Evolutionary conservation across 202 grass and related monocot species (phyloP).

Genomic region (Schoenoplectus tabernaemontani): DNA sequence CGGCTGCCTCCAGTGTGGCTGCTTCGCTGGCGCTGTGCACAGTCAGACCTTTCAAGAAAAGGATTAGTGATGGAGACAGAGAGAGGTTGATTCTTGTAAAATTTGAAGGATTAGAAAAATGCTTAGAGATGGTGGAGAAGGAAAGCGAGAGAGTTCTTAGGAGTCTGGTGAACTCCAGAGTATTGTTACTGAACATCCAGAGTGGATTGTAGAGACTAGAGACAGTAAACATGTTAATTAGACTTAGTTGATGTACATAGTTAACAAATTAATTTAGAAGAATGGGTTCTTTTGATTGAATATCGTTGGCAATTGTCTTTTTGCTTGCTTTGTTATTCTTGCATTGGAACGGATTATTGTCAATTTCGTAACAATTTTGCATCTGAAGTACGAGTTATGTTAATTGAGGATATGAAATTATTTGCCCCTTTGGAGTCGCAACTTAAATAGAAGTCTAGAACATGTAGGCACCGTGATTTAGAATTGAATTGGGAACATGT

Average conservation of each 20-base stretch:
- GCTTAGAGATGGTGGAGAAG: slow-evolving; percentile 29
- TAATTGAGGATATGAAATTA: too few relatives aligned
- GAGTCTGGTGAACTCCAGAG: slow-evolving; percentile 40
- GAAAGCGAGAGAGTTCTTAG: slow-evolving; percentile 47
- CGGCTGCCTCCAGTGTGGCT: slow-evolving; percentile 3
- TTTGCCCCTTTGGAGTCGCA: too few relatives aligned
- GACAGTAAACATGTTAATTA: neutral
- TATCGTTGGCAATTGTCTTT: neutral
- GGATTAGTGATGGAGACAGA: slow-evolving; percentile 16
- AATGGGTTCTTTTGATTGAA: neutral
- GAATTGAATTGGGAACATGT: too few relatives aligned
- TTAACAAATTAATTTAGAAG: neutral
- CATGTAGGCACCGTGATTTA: too few relatives aligned
- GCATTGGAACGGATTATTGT: too few relatives aligned
- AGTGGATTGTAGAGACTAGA: slow-evolving; percentile 7
- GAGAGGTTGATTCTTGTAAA: slow-evolving; percentile 27
- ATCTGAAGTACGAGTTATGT: neutral
- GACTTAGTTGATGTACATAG: neutral
- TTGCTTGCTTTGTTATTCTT: neutral
- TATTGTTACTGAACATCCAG: slow-evolving; percentile 50
- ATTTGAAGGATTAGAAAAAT: slow-evolving; percentile 32
- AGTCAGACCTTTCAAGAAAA: neutral
- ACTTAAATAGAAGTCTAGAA: too few relatives aligned
- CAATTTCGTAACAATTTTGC: neutral
- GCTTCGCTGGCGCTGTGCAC: neutral